A percentile compares a stretch with the other conserved stretches of the same genome.
These are phyloP conservation scores for Orobanche coerulescens DNA, from an alignment of 257 asterid genomes.

Conservation along the genomic window DNA sequence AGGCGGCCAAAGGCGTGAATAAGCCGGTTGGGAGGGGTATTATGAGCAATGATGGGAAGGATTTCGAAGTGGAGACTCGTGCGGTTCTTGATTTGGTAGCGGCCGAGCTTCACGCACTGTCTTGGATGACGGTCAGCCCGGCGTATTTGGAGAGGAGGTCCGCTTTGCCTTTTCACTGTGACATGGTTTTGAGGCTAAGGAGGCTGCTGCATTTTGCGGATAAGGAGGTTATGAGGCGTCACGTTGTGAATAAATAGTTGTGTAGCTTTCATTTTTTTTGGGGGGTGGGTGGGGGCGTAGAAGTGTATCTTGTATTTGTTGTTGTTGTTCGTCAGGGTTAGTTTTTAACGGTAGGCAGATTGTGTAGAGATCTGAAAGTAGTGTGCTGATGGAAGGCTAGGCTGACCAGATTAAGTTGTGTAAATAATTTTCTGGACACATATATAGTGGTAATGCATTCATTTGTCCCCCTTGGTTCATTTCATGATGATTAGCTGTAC, in stretches of 20 bases:
- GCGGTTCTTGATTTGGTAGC: constrained; percentile 63
- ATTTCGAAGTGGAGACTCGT: constrained; percentile 59
- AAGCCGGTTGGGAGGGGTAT: constrained; percentile 53
- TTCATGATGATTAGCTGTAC: too few relatives aligned
- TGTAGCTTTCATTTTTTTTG: neutral
- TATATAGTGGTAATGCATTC: neutral
- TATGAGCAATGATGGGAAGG: constrained; percentile 46
- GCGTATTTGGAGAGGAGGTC: constrained; percentile 84
- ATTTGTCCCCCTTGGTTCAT: neutral
- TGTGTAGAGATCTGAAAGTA: neutral
- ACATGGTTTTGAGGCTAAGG: constrained; percentile 85
- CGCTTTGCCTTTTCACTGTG: constrained; percentile 89
- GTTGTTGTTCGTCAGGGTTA: neutral
- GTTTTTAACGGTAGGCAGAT: neutral
- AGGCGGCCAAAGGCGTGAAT: constrained; percentile 38
- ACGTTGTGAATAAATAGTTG: neutral
- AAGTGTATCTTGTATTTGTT: neutral
- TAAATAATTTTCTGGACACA: neutral
- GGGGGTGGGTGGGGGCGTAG: neutral
- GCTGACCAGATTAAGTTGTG: neutral
- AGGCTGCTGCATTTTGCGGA: constrained; percentile 95
- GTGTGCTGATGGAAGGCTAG: neutral
- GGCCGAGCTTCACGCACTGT: constrained; percentile 93
- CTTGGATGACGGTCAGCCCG: constrained; percentile 97
- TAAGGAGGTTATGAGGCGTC: constrained; percentile 28